A percentile compares a stretch with the other conserved stretches of the same genome.
These are phyloP conservation scores for Fusarium burgessii DNA, from an alignment of 2,329 filamentous ascomycete genomes.

Conservation along the genomic window DNA sequence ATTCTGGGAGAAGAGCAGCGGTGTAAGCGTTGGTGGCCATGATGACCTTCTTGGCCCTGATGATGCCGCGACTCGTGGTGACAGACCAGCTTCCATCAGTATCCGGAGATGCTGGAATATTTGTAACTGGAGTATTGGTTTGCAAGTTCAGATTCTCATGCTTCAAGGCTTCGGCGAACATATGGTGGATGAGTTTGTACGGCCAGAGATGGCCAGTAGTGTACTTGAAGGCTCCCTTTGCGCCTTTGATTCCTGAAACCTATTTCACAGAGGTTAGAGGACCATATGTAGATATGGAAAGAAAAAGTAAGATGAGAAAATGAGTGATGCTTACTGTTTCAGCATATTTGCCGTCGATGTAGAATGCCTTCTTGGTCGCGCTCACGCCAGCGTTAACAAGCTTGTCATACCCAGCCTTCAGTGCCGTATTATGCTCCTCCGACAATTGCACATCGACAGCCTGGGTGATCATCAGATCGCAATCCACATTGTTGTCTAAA, in stretches of 20 bases:
- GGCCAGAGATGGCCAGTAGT: constrained; percentile 48
- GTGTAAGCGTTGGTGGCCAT: constrained; percentile 6
- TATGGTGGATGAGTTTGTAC: constrained; percentile 49
- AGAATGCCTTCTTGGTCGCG: not conserved
- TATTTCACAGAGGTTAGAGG: not conserved
- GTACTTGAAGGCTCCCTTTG: constrained; percentile 50
- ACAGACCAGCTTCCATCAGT: constrained; percentile 27
- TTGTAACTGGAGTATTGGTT: constrained; percentile 42
- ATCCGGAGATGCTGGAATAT: constrained; percentile 20
- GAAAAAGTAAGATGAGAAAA: too few relatives aligned
- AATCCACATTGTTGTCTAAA: constrained; percentile 55
- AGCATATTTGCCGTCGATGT: constrained; percentile 39
- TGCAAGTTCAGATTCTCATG: constrained; percentile 47
- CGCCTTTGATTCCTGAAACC: constrained; percentile 49
- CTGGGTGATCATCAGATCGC: constrained; percentile 58
- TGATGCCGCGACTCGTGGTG: constrained; percentile 53
- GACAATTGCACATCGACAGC: constrained; percentile 55
- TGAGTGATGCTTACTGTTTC: constrained; percentile 22
- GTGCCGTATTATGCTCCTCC: constrained; percentile 28
- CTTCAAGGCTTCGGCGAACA: constrained; percentile 39
- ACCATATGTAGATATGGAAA: too few relatives aligned
- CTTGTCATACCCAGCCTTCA: constrained; percentile 48
- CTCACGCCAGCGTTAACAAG: constrained; percentile 42
- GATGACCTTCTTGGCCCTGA: constrained; percentile 46
- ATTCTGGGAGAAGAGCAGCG: constrained; percentile 46